phyloP scores from a whole-genome alignment of 2,329 filamentous ascomycete species.

The Cladorrhinum sp. region DNA sequence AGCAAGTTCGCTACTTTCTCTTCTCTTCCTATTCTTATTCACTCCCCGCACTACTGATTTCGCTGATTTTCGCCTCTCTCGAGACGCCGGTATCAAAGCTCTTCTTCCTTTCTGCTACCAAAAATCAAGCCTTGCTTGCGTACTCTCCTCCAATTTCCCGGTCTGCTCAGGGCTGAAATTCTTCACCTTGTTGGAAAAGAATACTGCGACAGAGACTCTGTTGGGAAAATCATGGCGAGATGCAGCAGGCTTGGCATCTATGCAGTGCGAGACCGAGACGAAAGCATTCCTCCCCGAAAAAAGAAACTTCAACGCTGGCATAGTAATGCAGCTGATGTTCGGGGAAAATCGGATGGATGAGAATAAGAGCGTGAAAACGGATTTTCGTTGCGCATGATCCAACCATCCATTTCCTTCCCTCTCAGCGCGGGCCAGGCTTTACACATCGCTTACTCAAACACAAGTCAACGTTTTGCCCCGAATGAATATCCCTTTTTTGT shows the following conservation, averaged over 20 bases:
- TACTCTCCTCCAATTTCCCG: neutral
- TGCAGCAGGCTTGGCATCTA: neutral
- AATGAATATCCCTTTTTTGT: neutral
- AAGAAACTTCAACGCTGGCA: neutral
- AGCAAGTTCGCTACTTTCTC: neutral
- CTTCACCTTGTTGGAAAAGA: too few species aligned
- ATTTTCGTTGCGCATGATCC: neutral
- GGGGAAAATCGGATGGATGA: neutral
- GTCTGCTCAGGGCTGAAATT: too few species aligned
- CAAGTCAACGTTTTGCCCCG: neutral
- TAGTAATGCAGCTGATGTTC: neutral
- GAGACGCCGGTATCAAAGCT: neutral
- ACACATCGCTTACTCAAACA: neutral
- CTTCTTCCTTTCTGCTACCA: neutral
- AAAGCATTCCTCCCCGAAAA: neutral
- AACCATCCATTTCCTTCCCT: neutral
- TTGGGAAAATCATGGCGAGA: neutral
- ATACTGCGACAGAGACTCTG: too few species aligned
- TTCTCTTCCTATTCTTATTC: neutral
- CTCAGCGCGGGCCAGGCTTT: neutral
- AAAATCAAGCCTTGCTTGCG: neutral
- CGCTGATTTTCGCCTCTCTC: too few species aligned
- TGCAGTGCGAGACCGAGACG: neutral
- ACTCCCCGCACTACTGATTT: neutral
- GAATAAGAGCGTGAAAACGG: neutral